Conservation (phyloP, 1,284 basidiomycete genomes). For the Cryptococcus sp. region DNA sequence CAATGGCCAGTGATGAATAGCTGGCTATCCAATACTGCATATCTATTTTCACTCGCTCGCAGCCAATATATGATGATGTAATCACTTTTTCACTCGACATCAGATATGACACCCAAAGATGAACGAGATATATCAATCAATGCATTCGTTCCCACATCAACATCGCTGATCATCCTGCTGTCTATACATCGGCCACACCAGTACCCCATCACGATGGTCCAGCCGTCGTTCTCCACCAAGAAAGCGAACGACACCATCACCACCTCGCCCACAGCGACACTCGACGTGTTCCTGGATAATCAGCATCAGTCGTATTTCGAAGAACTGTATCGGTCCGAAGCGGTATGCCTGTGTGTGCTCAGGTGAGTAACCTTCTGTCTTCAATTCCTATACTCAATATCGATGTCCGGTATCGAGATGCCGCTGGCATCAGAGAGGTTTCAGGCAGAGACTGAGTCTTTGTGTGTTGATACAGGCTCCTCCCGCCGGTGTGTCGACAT, state of each 20-base stretch:
- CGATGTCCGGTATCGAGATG: background rate
- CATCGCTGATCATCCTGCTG: no score
- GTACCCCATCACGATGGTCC: conserved; percentile 30
- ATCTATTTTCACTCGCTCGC: background rate
- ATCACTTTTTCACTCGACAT: background rate
- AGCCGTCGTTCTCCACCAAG: conserved; percentile 38
- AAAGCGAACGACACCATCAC: conserved; percentile 10
- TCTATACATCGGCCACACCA: no score
- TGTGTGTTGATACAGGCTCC: conserved; percentile 63
- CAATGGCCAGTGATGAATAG: background rate
- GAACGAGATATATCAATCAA: background rate
- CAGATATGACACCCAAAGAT: background rate
- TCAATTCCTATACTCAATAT: background rate
- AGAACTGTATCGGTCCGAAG: conserved; percentile 83
- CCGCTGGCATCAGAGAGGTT: background rate
- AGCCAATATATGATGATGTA: conserved; percentile 3
- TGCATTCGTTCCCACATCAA: no score
- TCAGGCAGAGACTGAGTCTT: background rate
- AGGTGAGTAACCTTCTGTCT: conserved; percentile 58
- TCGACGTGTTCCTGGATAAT: conserved; percentile 73
- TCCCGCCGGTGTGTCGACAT: conserved; percentile 84
- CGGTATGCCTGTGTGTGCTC: conserved; percentile 91
- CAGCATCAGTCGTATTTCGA: conserved; percentile 82
- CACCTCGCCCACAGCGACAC: conserved; percentile 42
- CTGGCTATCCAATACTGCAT: background rate